Evolutionary conservation across 129 eudicot species (phyloP).

Genomic region (Chrysanthemum makinoi): DNA sequence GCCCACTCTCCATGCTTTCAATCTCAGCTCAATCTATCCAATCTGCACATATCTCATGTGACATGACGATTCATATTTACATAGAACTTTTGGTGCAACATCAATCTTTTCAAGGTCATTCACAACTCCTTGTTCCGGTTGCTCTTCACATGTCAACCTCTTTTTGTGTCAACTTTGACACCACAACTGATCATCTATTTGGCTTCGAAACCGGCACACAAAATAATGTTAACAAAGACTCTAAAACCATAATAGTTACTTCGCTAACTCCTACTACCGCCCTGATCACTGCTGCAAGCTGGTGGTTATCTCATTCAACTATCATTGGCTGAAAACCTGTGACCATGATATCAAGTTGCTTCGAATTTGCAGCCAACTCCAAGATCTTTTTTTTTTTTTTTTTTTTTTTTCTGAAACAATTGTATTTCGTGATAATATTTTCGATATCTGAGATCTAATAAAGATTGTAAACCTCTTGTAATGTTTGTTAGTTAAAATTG

Average conservation of each 20-base stretch:
- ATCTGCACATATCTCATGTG: too few species aligned
- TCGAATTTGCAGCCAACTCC: constrained; percentile 33
- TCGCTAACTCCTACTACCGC: too few species aligned
- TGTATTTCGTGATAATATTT: constrained; percentile 25
- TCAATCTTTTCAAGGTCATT: too few species aligned
- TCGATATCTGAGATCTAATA: constrained; percentile 25
- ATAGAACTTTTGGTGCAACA: too few species aligned
- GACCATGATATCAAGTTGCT: constrained; percentile 35
- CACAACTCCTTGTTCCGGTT: constrained; percentile 17
- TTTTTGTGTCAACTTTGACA: constrained; percentile 36
- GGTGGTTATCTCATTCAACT: too few species aligned
- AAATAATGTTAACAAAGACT: constrained; percentile 26
- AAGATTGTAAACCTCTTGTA: too few species aligned
- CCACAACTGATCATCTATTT: constrained; percentile 32
- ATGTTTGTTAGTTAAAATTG: too few species aligned
- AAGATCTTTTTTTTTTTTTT: constrained; percentile 39
- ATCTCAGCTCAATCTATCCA: too few species aligned
- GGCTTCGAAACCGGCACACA: constrained; percentile 26
- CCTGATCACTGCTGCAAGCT: too few species aligned
- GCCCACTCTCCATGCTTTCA: too few species aligned
- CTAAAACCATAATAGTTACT: constrained; percentile 33
- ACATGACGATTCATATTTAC: too few species aligned
- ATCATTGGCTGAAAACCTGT: neutral
- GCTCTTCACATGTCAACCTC: constrained; percentile 25
- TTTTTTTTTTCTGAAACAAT: constrained; percentile 42